These are phyloP conservation scores for Pseudopyricularia javanii DNA, from an alignment of 2,329 filamentous ascomycete genomes.

Conservation along the genomic window DNA sequence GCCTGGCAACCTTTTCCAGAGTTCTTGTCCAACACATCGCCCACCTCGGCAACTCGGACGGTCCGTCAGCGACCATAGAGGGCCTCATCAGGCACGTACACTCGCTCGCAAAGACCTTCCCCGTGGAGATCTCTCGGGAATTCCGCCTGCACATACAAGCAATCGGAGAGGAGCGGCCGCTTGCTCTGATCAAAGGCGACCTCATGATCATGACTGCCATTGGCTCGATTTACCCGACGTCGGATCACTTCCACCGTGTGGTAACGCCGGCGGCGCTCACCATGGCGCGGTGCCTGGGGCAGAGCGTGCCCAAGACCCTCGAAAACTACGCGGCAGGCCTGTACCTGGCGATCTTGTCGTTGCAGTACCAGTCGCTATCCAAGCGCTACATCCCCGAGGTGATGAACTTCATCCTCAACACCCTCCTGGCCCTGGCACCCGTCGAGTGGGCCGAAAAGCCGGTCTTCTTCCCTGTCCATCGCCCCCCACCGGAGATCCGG, in stretches of 20 bases:
- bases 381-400: constrained; percentile 86
- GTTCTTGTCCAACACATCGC: constrained; percentile 52
- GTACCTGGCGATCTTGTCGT: constrained; percentile 64
- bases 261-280: constrained; percentile 79
- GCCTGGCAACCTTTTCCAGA: constrained; percentile 56
- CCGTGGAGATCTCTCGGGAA: constrained; percentile 61
- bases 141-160: constrained; percentile 63
- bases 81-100: constrained; percentile 80
- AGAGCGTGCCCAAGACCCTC: constrained; percentile 55
- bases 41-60: constrained; percentile 28
- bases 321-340: constrained; percentile 61
- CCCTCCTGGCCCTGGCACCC: constrained; percentile 56
- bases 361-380: constrained; percentile 74
- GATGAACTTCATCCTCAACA: constrained; percentile 68
- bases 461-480: constrained; percentile 50
- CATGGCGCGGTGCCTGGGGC: constrained; percentile 73
- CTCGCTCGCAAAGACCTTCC: constrained; percentile 78
- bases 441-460: constrained; percentile 29
- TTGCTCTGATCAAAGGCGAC: constrained; percentile 53
- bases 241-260: constrained; percentile 93
- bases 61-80: constrained; percentile 58
- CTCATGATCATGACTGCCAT: constrained; percentile 75
- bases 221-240: constrained; percentile 79
- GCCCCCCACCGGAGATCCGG: constrained; percentile 37
- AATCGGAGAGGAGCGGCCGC: constrained; percentile 33